phyloP scores from a whole-genome alignment of 1,284 basidiomycete species.

The Cryptococcus hybrid region DNA sequence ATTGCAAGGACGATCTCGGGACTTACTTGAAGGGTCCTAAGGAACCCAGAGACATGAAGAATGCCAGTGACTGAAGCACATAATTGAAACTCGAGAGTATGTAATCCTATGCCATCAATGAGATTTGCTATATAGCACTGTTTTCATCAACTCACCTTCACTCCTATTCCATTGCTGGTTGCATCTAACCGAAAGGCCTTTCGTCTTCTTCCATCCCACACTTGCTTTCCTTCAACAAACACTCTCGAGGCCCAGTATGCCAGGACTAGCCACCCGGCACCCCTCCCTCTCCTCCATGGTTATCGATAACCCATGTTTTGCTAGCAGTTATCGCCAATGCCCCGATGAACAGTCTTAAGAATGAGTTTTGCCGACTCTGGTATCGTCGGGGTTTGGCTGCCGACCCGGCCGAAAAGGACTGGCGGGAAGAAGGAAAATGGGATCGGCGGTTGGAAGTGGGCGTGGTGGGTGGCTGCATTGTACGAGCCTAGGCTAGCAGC shows the following conservation, averaged over 20 bases:
- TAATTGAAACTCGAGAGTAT: constrained; percentile 7
- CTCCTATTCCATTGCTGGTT: background rate
- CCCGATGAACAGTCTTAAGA: constrained; percentile 17
- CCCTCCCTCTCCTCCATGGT: constrained; percentile 13
- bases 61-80: constrained; percentile 18
- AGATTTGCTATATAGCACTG: no score
- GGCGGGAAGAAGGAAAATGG: constrained; percentile 8
- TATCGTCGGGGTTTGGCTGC: background rate
- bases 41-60: constrained; percentile 18
- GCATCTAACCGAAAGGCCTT: background rate
- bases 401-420: constrained; percentile 1
- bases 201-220: constrained; percentile 49
- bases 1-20: no score
- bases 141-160: constrained; percentile 3
- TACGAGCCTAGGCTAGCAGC: background rate
- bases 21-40: constrained; percentile 25
- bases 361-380: constrained; percentile 5
- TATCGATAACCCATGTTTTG: constrained; percentile 21
- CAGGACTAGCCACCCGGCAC: constrained; percentile 24
- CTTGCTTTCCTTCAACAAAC: constrained; percentile 57
- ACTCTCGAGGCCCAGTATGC: constrained; percentile 52
- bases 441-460: constrained; percentile 5
- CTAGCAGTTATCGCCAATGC: constrained; percentile 24
- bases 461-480: constrained; percentile 5
- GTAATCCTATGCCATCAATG: background rate